Conservation (phyloP, 1,284 basidiomycete species). For the Apiotrichum akiyoshidainum region DNA sequence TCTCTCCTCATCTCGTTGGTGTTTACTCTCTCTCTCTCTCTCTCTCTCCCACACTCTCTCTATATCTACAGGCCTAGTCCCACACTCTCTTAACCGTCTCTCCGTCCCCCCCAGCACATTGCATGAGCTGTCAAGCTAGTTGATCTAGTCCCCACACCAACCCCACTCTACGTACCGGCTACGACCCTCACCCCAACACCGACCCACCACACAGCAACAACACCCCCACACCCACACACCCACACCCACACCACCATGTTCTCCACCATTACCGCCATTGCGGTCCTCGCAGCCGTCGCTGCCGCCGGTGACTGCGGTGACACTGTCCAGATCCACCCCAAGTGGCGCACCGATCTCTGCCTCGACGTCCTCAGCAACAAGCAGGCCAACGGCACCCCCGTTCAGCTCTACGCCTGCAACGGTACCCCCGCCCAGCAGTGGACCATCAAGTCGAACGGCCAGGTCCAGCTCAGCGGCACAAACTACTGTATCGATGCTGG, state of each 20-base stretch:
- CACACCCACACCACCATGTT: too few relatives aligned
- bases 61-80: too few relatives aligned
- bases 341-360: slow-evolving; percentile 12
- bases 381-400: slow-evolving; percentile 14
- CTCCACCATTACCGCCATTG: too few relatives aligned
- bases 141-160: too few relatives aligned
- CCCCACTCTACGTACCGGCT: too few relatives aligned
- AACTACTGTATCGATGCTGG: slow-evolving; percentile 39
- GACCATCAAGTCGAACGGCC: neutral
- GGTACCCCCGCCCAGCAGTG: slow-evolving; percentile 14
- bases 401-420: slow-evolving; percentile 11
- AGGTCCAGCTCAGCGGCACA: slow-evolving; percentile 27
- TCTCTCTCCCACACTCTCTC: neutral
- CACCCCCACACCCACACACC: too few relatives aligned
- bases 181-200: too few relatives aligned
- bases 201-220: too few relatives aligned
- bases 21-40: neutral
- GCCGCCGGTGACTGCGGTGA: neutral
- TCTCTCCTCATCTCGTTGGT: neutral
- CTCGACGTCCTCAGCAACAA: slow-evolving; percentile 11
- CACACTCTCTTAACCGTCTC: too few relatives aligned
- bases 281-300: too few relatives aligned
- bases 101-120: too few relatives aligned
- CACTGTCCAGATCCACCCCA: slow-evolving; percentile 8
- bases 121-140: too few relatives aligned